Conservation (phyloP, 768 basidiomycete species). For the Zangia roseola region DNA sequence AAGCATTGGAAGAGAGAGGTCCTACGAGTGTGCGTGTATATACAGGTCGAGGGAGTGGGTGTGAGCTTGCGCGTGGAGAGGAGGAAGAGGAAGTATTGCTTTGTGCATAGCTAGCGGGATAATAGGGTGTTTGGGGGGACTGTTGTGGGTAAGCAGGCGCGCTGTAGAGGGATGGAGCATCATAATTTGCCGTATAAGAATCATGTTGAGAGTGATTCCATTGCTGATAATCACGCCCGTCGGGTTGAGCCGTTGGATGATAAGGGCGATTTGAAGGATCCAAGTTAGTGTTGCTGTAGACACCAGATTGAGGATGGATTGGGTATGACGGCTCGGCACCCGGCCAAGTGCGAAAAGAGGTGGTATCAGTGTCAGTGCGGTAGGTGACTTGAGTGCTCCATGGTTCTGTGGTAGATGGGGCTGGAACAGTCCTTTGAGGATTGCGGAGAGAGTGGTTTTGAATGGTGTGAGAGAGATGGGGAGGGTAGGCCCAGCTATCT, state of each 20-base stretch:
- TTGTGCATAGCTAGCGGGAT: slow-evolving; percentile 26
- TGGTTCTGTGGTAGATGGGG: slow-evolving; percentile 13
- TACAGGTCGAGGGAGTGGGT: slow-evolving; percentile 59
- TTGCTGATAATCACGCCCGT: slow-evolving; percentile 36
- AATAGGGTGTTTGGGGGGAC: slow-evolving; percentile 30
- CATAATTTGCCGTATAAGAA: slow-evolving; percentile 25
- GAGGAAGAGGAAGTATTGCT: slow-evolving; percentile 25
- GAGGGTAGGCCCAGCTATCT: slow-evolving; percentile 56
- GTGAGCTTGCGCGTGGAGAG: slow-evolving; percentile 32
- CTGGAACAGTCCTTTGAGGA: slow-evolving; percentile 23
- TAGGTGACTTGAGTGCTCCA: slow-evolving; percentile 27
- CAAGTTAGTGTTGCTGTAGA: slow-evolving; percentile 32
- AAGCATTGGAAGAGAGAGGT: slow-evolving; percentile 83
- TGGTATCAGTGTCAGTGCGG: slow-evolving; percentile 28
- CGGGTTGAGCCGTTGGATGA: slow-evolving; percentile 36
- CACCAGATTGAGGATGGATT: slow-evolving; percentile 18
- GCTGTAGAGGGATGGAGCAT: slow-evolving; percentile 22
- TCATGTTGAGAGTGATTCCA: slow-evolving; percentile 31
- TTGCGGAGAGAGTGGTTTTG: slow-evolving; percentile 50
- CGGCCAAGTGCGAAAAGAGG: slow-evolving; percentile 54
- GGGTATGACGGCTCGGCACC: slow-evolving; percentile 39
- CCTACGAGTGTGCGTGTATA: slow-evolving; percentile 91
- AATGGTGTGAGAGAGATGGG: slow-evolving; percentile 39
- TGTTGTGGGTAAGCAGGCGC: slow-evolving; percentile 28
- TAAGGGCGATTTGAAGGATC: slow-evolving; percentile 39